Conservation (phyloP, 2,329 filamentous ascomycete species). For the Pseudogymnoascus pannorum region DNA sequence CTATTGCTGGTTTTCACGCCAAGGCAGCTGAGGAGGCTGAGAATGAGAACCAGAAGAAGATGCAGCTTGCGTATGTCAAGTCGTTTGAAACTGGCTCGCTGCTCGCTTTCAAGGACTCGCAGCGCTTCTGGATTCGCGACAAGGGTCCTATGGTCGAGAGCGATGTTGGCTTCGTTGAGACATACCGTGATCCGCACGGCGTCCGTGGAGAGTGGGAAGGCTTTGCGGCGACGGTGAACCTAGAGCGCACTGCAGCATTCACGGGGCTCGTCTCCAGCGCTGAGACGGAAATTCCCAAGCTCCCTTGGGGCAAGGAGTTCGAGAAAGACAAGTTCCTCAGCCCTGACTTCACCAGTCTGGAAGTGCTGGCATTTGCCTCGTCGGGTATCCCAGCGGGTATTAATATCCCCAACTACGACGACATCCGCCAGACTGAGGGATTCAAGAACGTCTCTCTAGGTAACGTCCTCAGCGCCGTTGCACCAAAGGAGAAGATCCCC, state of each 20-base stretch:
- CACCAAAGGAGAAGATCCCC: constrained; percentile 84
- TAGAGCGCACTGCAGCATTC: constrained; percentile 84
- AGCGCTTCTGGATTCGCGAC: constrained; percentile 75
- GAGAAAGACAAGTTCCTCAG: constrained; percentile 95
- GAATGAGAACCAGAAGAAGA: constrained; percentile 67
- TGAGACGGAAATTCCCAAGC: constrained; percentile 73
- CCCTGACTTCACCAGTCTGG: constrained; percentile 91
- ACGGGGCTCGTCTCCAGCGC: constrained; percentile 76
- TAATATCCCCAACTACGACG: constrained; percentile 57
- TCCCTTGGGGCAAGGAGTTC: constrained; percentile 83
- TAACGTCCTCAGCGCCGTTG: constrained; percentile 86
- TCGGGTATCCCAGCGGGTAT: constrained; percentile 34
- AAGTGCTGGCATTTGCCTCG: constrained; percentile 75
- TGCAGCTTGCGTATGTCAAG: constrained; percentile 66
- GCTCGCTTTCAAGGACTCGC: constrained; percentile 71
- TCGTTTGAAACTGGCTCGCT: constrained; percentile 71
- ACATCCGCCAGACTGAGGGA: constrained; percentile 72
- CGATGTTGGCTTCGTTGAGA: constrained; percentile 80
- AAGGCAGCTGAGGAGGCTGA: constrained; percentile 62
- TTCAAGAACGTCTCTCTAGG: constrained; percentile 94
- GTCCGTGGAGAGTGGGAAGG: constrained; percentile 81
- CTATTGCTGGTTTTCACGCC: constrained; percentile 58
- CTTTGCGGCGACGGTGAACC: constrained; percentile 77
- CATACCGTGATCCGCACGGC: constrained; percentile 75
- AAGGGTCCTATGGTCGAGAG: constrained; percentile 73